A percentile compares a stretch with the other conserved stretches of the same genome.
Conservation (phyloP, 2,329 filamentous ascomycete genomes). For the Talaromyces sp. region DNA sequence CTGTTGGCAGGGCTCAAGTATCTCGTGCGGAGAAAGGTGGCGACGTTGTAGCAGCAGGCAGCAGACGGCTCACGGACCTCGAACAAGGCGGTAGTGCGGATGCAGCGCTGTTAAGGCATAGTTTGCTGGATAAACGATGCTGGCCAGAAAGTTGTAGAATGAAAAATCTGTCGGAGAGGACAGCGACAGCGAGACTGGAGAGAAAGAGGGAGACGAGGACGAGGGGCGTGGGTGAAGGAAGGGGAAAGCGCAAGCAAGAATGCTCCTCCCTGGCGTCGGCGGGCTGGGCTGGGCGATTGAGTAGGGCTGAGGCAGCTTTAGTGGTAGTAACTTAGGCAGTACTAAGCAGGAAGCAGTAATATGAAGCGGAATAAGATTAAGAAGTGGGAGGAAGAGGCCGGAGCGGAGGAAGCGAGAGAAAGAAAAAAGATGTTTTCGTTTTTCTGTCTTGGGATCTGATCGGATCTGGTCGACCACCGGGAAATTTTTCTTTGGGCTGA, state of each 20-base stretch:
- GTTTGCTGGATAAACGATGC: not conserved
- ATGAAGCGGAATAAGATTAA: not conserved
- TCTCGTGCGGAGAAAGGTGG: conserved; percentile 14
- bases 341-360: too few relatives aligned
- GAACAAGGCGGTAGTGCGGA: not conserved
- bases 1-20: conserved; percentile 19
- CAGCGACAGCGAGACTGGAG: not conserved
- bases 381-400: not conserved
- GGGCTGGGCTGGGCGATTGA: not conserved
- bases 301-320: not conserved
- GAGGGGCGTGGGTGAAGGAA: not conserved
- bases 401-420: not conserved
- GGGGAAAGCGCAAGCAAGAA: not conserved
- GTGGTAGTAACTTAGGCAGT: too few relatives aligned
- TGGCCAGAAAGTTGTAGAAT: not conserved
- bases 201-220: not conserved
- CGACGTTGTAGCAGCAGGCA: conserved; percentile 13
- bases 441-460: conserved; percentile 11
- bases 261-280: not conserved
- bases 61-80: conserved; percentile 8
- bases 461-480: not conserved
- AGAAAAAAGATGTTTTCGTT: conserved; percentile 8
- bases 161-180: not conserved
- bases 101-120: conserved; percentile 10
- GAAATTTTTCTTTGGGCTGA: conserved; percentile 1